These are phyloP conservation scores for Phialocephala subalpina DNA, from an alignment of 2,329 filamentous ascomycete species.

Conservation along the genomic window DNA sequence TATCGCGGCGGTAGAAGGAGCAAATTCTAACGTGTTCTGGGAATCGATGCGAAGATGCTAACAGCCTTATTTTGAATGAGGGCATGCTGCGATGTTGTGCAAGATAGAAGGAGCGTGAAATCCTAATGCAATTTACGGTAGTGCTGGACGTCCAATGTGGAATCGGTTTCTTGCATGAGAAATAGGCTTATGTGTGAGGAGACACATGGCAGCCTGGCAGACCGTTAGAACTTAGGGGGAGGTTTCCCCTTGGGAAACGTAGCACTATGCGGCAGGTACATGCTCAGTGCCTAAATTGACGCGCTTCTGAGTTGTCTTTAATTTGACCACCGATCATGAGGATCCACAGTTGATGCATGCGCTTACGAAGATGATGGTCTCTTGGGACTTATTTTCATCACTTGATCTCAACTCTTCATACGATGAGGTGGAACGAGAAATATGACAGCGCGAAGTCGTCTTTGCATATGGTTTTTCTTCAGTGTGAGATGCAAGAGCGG, in stretches of 20 bases:
- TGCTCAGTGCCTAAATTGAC: conserved; percentile 8
- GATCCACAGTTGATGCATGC: not conserved
- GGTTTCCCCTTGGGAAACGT: not conserved
- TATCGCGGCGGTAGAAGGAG: not conserved
- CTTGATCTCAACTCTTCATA: not conserved
- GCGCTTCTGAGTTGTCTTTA: conserved; percentile 1
- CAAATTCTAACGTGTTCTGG: not conserved
- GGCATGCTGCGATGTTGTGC: not conserved
- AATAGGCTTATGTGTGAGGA: not conserved
- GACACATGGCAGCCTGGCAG: not conserved
- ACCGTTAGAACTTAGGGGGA: not conserved
- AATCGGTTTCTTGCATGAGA: not conserved
- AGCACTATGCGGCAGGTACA: not conserved
- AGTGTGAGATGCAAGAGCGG: not conserved
- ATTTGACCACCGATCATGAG: not conserved
- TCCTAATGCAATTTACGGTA: not conserved
- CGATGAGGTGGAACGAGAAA: not conserved
- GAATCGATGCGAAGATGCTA: not conserved
- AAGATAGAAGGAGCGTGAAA: not conserved
- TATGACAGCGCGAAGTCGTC: not conserved
- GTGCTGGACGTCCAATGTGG: not conserved
- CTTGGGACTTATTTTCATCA: not conserved
- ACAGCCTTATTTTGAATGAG: not conserved
- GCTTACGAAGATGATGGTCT: not conserved
- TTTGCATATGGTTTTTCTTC: not conserved